Base-by-base conservation (phyloP, 495 filamentous ascomycete species). In the Penicillium waksmanii region DNA sequence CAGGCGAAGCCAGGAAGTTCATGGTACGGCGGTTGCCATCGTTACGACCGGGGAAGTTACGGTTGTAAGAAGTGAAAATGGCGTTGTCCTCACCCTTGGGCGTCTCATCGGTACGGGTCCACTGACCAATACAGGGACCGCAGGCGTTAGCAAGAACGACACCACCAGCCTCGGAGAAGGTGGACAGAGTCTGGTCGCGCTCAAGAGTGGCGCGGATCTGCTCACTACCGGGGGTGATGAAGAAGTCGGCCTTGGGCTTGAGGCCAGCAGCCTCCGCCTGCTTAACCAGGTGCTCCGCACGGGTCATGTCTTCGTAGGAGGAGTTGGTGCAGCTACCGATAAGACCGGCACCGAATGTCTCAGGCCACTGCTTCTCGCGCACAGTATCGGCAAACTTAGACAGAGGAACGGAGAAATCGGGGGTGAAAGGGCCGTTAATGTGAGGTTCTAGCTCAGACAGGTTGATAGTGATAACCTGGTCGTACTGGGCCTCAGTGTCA, bases 241-340 rank as follows among this genome's bases (percentile, higher is more conserved):
- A 97, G 80, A 98, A 97, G 62, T 91, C 89, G 1, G 89, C 85
- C 67, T 89, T 91, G 17, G 94, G 93, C 77, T 91, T 89, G 31
- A 98, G 76, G 35, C 95, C 95, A 10, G 90, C 95, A 34, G 89
- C 86, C 50, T 85, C 80, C 13, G 95, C 95, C 72, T 96, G 93
- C 74, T 93, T 92, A 48, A 97, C 90, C 55, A 98, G 82, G 66
- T 92, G 80, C 79, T 97, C 95, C 15, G 92, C 89, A 51, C 95
- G 87, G 10, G 92, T 93, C 95, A 98, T 98, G 69, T 98, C 95
- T 76, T 96, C 86, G 73, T 97, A 98, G 3, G 95, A 98, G 74
- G 91, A 96, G 81, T 98, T 98, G 13, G 95, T 98, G 79, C 95
- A 98, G 78, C 92, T 96, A 46, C 95, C 95, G 66, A 98, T 98